Conservation (phyloP, 306 rosid genomes). For the Phaseolus lunatus region DNA sequence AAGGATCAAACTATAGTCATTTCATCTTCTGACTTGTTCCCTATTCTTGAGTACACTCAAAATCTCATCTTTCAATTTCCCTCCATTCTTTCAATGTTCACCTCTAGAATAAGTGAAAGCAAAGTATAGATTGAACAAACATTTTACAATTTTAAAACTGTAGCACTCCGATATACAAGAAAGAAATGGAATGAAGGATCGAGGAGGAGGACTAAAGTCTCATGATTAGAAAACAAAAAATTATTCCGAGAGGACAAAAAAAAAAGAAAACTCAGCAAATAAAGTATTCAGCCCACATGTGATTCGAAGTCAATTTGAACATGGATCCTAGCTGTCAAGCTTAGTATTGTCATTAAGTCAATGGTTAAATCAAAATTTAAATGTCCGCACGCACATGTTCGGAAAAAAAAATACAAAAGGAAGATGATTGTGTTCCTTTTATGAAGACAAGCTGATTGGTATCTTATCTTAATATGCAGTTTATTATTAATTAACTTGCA, state of each 20-base stretch:
- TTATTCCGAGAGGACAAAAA: not conserved
- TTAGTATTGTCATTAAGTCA: not conserved
- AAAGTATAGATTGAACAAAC: not conserved
- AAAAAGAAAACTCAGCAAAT: not conserved
- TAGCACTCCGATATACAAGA: not conserved
- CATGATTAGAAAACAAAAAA: not conserved
- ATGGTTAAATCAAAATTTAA: constrained; percentile 16
- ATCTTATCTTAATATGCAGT: too few species aligned
- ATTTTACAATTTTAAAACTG: not conserved
- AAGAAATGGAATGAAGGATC: not conserved
- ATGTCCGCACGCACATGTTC: too few species aligned
- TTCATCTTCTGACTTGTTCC: not conserved
- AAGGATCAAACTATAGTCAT: constrained; percentile 3
- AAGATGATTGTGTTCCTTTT: too few species aligned
- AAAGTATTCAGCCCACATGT: not conserved
- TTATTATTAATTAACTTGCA: too few species aligned
- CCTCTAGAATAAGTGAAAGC: not conserved
- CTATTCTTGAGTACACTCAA: not conserved
- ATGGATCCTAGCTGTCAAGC: not conserved
- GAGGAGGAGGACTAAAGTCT: not conserved
- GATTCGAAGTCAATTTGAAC: constrained; percentile 22
- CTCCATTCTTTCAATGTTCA: not conserved
- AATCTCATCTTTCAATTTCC: constrained; percentile 1
- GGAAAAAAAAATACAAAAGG: too few species aligned
- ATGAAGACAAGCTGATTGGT: too few species aligned